Percentiles rank a stretch among this genome's conserved stretches.
phyloP scores from a whole-genome alignment of 768 basidiomycete species.

The Kwoniella sp. region DNA sequence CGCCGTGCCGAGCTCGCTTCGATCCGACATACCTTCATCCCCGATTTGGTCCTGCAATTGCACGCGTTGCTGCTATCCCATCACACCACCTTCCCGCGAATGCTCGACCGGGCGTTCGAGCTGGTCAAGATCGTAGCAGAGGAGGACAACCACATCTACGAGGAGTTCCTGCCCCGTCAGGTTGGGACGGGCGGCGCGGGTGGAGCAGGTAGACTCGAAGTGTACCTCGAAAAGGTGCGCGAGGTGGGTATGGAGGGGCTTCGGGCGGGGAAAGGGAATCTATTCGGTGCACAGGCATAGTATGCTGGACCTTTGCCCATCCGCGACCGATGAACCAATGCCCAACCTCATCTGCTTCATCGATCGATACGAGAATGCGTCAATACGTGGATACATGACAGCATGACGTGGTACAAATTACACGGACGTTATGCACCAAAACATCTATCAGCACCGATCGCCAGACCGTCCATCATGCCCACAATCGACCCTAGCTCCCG shows the following conservation, averaged over 20 bases:
- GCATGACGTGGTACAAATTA: no score
- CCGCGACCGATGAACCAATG: no score
- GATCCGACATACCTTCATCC: conserved; percentile 84
- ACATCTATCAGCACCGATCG: no score
- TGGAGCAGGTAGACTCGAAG: conserved; percentile 61
- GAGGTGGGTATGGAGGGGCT: conserved; percentile 67
- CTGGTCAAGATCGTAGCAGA: conserved; percentile 83
- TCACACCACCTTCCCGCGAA: conserved; percentile 61
- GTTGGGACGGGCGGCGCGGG: conserved; percentile 55
- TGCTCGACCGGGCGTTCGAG: conserved; percentile 65
- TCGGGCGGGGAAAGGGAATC: conserved; percentile 45
- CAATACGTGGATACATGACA: no score
- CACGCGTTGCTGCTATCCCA: conserved; percentile 69
- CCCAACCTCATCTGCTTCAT: no score
- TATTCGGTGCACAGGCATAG: conserved; percentile 18
- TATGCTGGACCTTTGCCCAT: not conserved
- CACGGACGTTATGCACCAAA: no score
- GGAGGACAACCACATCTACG: conserved; percentile 76
- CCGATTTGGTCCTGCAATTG: conserved; percentile 80
- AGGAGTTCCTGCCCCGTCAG: conserved; percentile 64
- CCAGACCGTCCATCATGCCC: no score
- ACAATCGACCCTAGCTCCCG: no score
- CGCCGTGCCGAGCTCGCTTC: conserved; percentile 65
- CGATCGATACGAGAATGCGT: no score
- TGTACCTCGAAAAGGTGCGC: conserved; percentile 70